A percentile compares a stretch with the other conserved stretches of the same genome.
These are phyloP conservation scores for Hysterangium stoloniferum DNA, from an alignment of 768 basidiomycete species.

Conservation along the genomic window DNA sequence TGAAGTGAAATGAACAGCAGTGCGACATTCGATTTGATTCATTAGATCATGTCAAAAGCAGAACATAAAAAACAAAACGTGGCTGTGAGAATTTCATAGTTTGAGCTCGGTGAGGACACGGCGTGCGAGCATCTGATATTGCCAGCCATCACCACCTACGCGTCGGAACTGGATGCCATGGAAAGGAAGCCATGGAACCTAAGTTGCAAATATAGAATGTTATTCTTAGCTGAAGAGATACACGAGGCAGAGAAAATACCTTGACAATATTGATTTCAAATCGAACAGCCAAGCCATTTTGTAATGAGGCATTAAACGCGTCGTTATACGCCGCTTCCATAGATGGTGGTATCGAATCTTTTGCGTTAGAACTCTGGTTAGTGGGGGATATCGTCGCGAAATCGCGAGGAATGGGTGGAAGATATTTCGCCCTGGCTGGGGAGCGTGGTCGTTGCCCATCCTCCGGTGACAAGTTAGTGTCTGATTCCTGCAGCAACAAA, in stretches of 20 bases:
- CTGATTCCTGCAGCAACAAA: constrained; percentile 21
- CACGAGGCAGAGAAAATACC: constrained; percentile 49
- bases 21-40: too few relatives aligned
- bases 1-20: too few relatives aligned
- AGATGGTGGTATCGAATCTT: not conserved
- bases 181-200: constrained; percentile 90
- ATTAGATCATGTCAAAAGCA: too few relatives aligned
- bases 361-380: constrained; percentile 22
- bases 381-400: constrained; percentile 33
- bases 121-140: constrained; percentile 93
- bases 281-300: constrained; percentile 77
- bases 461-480: constrained; percentile 19
- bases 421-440: constrained; percentile 51
- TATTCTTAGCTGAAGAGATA: constrained; percentile 1
- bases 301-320: constrained; percentile 64
- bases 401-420: constrained; percentile 80
- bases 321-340: constrained; percentile 55
- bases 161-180: constrained; percentile 95
- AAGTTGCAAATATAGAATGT: constrained; percentile 9
- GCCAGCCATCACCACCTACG: constrained; percentile 87
- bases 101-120: constrained; percentile 84
- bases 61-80: constrained; percentile 5
- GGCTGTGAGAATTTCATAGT: constrained; percentile 39
- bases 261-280: constrained; percentile 98
- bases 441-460: constrained; percentile 34